A percentile compares a stretch with the other conserved stretches of the same genome.
These are phyloP conservation scores for Angophora floribunda DNA, from an alignment of 345 rosid species.

Conservation along the genomic window DNA sequence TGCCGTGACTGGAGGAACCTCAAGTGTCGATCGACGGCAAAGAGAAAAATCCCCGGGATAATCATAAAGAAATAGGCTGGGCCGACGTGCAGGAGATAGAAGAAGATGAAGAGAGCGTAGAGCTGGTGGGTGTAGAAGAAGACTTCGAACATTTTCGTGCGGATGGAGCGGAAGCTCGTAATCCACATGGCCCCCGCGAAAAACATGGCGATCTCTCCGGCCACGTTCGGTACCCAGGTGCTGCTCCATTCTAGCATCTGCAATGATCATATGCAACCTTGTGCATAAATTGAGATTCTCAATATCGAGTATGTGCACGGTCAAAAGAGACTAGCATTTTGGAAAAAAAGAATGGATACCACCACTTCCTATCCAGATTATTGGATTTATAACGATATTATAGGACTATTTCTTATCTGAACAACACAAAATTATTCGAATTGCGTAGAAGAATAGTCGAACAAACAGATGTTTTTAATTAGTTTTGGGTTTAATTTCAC, in stretches of 20 bases:
- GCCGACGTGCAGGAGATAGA: slow-evolving; percentile 42
- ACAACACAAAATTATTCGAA: background rate
- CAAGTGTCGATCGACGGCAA: slow-evolving; percentile 33
- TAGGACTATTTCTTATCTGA: background rate
- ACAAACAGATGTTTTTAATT: background rate
- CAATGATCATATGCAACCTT: background rate
- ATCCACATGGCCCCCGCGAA: slow-evolving; percentile 41
- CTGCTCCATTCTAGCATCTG: slow-evolving; percentile 38
- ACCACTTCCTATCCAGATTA: background rate
- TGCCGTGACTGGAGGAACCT: slow-evolving; percentile 43
- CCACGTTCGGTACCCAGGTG: slow-evolving; percentile 22
- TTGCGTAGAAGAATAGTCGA: background rate
- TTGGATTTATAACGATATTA: background rate
- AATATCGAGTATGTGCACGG: background rate
- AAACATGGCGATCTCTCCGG: slow-evolving; percentile 34
- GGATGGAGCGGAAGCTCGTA: slow-evolving; percentile 17
- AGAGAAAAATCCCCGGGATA: slow-evolving; percentile 52
- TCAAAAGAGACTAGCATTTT: background rate
- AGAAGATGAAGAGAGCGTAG: slow-evolving; percentile 33
- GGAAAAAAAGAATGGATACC: background rate
- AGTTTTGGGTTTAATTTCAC: background rate
- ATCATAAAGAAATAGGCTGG: slow-evolving; percentile 23
- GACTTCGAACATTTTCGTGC: slow-evolving; percentile 42
- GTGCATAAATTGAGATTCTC: background rate
- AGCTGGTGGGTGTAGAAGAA: slow-evolving; percentile 52